Base-by-base conservation (phyloP, 352 stramenopile species). In the Globisporangium sylvaticum region DNA sequence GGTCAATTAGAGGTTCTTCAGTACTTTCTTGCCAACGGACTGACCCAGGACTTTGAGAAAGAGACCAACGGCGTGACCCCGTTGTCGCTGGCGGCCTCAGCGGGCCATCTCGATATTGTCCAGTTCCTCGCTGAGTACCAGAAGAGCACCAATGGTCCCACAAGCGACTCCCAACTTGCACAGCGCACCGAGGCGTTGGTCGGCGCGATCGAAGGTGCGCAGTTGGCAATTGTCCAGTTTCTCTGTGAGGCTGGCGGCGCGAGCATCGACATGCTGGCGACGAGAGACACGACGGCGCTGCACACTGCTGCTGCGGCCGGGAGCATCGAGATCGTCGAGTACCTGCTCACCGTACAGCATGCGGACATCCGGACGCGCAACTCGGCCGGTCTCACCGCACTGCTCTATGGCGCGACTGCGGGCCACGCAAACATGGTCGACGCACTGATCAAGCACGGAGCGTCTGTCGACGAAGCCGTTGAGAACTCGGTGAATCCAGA, bases 211-310 rank as follows among this genome's bases (percentile, higher is more conserved):
- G 63, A 64, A 27, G 63, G 55, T 34, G 22, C 10, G 4, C 39
- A 64, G 2, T 29, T 64, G n/a, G 29, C 42, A 20, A 52, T 53
- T 3, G n/a, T 64, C 20, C 18, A 57, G 15, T 27, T 50, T 5
- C 39, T 68, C 2, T 64, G 63, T 25, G 63, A 50, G 18, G 37
- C 44, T n/a, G 63, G 55, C 22, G 63, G 55, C 15, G 54, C 55
- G 27, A 57, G 55, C 22, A 58, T n/a, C 15, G 55, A 52, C 4
- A 50, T 63, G 63, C 29, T 57, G 12, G 31, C 44, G 3, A 42
- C 22, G 3, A 63, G 56, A n/a, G 63, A 63, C 55, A 64, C 55
- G 42, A 58, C 63, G 12, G 63, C 42, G 29, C 55, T 68, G 7
- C 63, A 68, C 39, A 64, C 10, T 10, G 63, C 29, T n/a, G 42